These are phyloP conservation scores for Chenopodium suecicum DNA, from an alignment of 148 eudicot species.

Conservation along the genomic window DNA sequence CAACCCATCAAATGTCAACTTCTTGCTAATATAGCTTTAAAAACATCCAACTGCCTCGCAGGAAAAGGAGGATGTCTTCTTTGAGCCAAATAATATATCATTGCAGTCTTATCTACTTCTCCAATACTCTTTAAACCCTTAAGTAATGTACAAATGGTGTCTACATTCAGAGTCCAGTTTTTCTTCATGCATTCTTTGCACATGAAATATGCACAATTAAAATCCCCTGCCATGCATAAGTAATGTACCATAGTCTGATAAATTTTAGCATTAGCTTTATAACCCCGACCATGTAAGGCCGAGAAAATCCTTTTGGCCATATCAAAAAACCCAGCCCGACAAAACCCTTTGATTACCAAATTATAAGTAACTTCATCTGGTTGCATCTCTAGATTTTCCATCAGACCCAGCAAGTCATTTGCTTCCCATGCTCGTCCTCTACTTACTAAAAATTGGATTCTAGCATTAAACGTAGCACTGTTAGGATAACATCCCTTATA, in stretches of 20 bases:
- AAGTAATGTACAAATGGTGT: constrained; percentile 53
- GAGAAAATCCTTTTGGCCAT: constrained; percentile 79
- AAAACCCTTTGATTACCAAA: constrained; percentile 86
- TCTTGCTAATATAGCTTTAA: constrained; percentile 43
- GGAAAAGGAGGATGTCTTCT: constrained; percentile 52
- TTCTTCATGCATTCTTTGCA: constrained; percentile 66
- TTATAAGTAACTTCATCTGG: constrained; percentile 83
- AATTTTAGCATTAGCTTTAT: constrained; percentile 57
- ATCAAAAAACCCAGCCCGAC: constrained; percentile 55
- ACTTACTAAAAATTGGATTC: constrained; percentile 72
- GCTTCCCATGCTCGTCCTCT: constrained; percentile 75
- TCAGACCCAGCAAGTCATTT: constrained; percentile 53
- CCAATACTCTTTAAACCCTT: constrained; percentile 55
- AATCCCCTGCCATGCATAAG: constrained; percentile 57
- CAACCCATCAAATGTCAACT: constrained; percentile 23
- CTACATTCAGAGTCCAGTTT: constrained; percentile 59
- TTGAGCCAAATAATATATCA: constrained; percentile 45
- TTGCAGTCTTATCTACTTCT: constrained; percentile 50
- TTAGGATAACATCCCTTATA: constrained; percentile 68
- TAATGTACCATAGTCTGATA: constrained; percentile 92
- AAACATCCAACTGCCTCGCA: constrained; percentile 35
- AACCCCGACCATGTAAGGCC: constrained; percentile 53
- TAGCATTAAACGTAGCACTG: constrained; percentile 77
- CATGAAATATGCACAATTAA: constrained; percentile 62
- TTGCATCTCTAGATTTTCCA: constrained; percentile 42